phyloP scores from a whole-genome alignment of 2,329 filamentous ascomycete genomes.

The Nannizziopsis arthrosporioides region DNA sequence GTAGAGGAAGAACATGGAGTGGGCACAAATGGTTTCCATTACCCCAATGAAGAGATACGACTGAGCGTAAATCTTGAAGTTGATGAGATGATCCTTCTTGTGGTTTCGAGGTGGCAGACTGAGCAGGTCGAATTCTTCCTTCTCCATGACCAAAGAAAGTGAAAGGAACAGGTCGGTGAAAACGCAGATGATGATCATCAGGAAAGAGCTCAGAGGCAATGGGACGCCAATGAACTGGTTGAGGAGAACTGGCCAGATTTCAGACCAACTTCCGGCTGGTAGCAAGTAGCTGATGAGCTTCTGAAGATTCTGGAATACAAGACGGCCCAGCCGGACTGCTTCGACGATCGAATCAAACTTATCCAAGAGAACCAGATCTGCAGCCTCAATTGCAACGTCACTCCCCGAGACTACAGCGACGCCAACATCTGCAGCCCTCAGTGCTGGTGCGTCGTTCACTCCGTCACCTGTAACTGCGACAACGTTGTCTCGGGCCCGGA shows the following conservation, averaged over 20 bases:
- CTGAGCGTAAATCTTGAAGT: conserved; percentile 41
- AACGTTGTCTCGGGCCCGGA: conserved; percentile 28
- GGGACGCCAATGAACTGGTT: conserved; percentile 48
- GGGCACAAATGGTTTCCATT: conserved; percentile 41
- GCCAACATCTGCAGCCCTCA: conserved; percentile 25
- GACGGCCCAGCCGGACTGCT: conserved; percentile 24
- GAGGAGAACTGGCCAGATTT: conserved; percentile 47
- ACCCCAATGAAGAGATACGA: conserved; percentile 43
- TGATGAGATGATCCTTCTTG: conserved; percentile 43
- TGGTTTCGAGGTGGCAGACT: conserved; percentile 42
- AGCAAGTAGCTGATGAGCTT: conserved; percentile 36
- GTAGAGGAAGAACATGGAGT: conserved; percentile 46
- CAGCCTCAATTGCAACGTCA: conserved; percentile 33
- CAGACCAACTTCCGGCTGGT: conserved; percentile 44
- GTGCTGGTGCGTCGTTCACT: conserved; percentile 28
- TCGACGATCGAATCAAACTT: conserved; percentile 27
- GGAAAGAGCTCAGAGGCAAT: conserved; percentile 40
- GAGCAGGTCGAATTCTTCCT: conserved; percentile 44
- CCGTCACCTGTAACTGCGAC: conserved; percentile 34
- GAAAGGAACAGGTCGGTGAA: conserved; percentile 45
- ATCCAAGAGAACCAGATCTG: conserved; percentile 30
- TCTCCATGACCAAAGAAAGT: conserved; percentile 44
- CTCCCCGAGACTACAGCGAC: conserved; percentile 29
- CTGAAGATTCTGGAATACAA: conserved; percentile 29
- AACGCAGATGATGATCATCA: conserved; percentile 49